These are phyloP conservation scores for Usnea hakonensis DNA, from an alignment of 495 filamentous ascomycete genomes.

Conservation along the genomic window DNA sequence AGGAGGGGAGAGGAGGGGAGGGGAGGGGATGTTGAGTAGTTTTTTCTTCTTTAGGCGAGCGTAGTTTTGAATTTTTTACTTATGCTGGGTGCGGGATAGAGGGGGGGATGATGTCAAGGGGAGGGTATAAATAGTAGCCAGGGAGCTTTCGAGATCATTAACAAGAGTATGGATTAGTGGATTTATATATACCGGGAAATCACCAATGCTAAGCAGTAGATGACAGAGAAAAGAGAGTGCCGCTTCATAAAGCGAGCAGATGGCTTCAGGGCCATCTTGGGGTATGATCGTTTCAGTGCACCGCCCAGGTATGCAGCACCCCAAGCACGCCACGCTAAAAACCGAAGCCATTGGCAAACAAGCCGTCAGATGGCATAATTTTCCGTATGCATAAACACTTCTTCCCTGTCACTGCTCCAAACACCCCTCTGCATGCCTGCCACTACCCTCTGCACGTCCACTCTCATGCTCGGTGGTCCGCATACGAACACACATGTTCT, in stretches of 20 bases:
- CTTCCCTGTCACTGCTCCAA: conserved; percentile 82
- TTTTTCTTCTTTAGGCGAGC: too few species aligned
- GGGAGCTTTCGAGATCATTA: too few species aligned
- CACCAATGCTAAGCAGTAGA: not conserved
- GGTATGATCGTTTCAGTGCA: not conserved
- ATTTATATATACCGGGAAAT: not conserved
- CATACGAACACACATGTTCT: conserved; percentile 92
- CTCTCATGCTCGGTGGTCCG: conserved; percentile 77
- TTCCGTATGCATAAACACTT: conserved; percentile 92
- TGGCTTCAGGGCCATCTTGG: not conserved
- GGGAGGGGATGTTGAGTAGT: too few species aligned
- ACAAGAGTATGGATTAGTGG: not conserved
- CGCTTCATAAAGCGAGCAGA: not conserved
- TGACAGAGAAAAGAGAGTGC: not conserved
- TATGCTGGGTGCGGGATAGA: too few species aligned
- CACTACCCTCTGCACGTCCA: conserved; percentile 76
- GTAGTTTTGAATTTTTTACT: too few species aligned
- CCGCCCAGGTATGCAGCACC: not conserved
- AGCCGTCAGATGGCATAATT: conserved; percentile 69
- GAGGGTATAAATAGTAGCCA: too few species aligned
- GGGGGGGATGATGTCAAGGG: not conserved
- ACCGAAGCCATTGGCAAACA: not conserved
- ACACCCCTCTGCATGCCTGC: conserved; percentile 76
- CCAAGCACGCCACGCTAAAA: conserved; percentile 4
- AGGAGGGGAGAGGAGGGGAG: too few species aligned